phyloP scores from a whole-genome alignment of 345 rosid genomes.

The Eucalyptus erythrocorys region DNA sequence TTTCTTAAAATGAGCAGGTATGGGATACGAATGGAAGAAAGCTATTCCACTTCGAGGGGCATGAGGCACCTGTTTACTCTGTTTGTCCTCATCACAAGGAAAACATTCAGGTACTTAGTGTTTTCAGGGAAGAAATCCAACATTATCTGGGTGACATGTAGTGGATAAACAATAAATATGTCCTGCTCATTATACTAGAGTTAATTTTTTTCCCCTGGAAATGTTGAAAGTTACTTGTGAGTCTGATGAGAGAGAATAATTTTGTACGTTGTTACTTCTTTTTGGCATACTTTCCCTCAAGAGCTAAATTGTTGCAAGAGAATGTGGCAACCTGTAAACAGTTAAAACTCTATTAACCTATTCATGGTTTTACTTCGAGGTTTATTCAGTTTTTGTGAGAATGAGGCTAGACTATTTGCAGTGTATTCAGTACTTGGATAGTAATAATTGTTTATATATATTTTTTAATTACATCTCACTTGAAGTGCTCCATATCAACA shows the following conservation, averaged over 20 bases:
- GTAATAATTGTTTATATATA: not conserved
- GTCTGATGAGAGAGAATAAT: not conserved
- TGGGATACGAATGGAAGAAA: slow-evolving; percentile 62
- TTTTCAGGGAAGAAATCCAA: not conserved
- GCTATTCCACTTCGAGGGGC: slow-evolving; percentile 73
- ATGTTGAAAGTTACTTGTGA: not conserved
- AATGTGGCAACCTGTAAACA: not conserved
- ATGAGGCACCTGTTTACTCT: slow-evolving; percentile 78
- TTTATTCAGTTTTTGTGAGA: not conserved
- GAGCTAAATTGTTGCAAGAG: not conserved
- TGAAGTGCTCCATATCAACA: not conserved
- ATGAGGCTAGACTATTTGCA: not conserved
- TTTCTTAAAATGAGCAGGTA: slow-evolving; percentile 40
- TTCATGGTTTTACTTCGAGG: not conserved
- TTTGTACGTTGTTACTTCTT: not conserved
- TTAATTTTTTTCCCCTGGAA: not conserved
- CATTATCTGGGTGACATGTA: not conserved
- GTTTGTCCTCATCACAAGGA: slow-evolving; percentile 91
- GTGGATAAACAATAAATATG: not conserved
- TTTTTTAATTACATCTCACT: not conserved
- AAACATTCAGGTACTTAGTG: slow-evolving; percentile 53
- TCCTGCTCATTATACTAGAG: not conserved
- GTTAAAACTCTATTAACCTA: not conserved
- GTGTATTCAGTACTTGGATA: not conserved
- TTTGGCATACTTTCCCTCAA: not conserved